Percentiles rank a stretch among this genome's conserved stretches.
phyloP scores from a whole-genome alignment of 202 grass and related monocot genomes.

The Musa balbisiana region DNA sequence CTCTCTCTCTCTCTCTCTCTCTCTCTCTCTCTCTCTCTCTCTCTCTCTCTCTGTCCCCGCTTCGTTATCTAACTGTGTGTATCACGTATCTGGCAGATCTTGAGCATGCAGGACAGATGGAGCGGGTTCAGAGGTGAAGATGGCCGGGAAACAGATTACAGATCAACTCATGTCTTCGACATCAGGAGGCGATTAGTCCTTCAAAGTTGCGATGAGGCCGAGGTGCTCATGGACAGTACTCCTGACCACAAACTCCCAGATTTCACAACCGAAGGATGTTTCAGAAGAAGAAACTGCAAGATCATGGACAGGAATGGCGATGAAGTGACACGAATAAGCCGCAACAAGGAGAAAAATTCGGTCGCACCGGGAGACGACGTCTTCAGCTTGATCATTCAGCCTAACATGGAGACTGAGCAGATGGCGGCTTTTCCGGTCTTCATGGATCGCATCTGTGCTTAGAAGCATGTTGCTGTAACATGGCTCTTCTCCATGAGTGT shows the following conservation, averaged over 20 bases:
- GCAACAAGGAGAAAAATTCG: background rate
- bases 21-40: background rate
- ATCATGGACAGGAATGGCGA: background rate
- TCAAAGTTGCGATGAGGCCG: conserved; percentile 26
- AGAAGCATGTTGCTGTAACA: background rate
- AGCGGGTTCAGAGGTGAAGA: conserved; percentile 26
- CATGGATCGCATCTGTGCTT: conserved; percentile 4
- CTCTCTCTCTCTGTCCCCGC: too few species aligned
- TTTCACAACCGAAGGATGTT: conserved; percentile 4
- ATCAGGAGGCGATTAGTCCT: conserved; percentile 37
- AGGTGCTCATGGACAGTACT: conserved; percentile 31
- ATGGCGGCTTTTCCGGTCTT: conserved; percentile 8
- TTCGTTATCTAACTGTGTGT: too few species aligned
- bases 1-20: conserved; percentile 3
- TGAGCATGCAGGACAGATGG: conserved; percentile 57
- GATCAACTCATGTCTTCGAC: conserved; percentile 29
- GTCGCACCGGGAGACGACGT: conserved; percentile 10
- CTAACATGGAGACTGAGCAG: background rate
- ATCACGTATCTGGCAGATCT: conserved; percentile 24
- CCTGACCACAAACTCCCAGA: background rate
- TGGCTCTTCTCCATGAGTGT: too few species aligned
- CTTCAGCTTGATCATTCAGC: conserved; percentile 2
- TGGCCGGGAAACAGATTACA: background rate
- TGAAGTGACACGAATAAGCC: background rate
- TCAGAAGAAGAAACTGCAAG: conserved; percentile 16